A percentile compares a stretch with the other conserved stretches of the same genome.
Evolutionary conservation across 2,329 filamentous ascomycete species (phyloP).

Genomic region (Penicillium sp.): DNA sequence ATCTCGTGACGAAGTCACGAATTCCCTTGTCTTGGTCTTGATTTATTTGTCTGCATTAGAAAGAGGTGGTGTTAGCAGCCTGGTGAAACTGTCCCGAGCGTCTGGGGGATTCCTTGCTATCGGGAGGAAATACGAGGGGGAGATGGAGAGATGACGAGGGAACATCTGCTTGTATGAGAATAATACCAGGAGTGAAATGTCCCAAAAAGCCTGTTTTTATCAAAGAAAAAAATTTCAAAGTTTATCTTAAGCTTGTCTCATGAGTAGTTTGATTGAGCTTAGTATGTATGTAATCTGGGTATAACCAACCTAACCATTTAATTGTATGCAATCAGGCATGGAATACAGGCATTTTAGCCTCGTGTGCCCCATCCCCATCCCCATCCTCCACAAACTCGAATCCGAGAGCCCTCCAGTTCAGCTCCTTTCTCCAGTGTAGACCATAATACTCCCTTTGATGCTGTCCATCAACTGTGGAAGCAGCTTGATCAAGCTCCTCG

Average conservation of each 20-base stretch:
- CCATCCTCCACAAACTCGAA: constrained; percentile 46
- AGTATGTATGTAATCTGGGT: neutral
- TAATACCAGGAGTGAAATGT: constrained; percentile 11
- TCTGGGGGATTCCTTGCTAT: neutral
- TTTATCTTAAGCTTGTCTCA: constrained; percentile 4
- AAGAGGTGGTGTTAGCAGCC: constrained; percentile 12
- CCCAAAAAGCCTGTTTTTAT: constrained; percentile 26
- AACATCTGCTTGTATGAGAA: neutral
- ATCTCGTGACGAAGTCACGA: constrained; percentile 25
- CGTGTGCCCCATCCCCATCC: neutral
- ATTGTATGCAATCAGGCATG: constrained; percentile 2
- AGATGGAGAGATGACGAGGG: neutral
- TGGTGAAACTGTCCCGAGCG: neutral
- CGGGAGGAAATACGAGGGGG: neutral
- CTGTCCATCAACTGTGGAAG: neutral
- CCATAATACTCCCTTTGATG: constrained; percentile 49
- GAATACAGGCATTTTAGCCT: neutral
- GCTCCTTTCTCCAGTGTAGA: constrained; percentile 61
- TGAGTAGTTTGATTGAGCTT: neutral
- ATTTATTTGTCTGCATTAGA: constrained; percentile 11
- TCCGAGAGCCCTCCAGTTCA: constrained; percentile 51
- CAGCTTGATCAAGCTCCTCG: constrained; percentile 10
- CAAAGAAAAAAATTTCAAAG: constrained; percentile 28
- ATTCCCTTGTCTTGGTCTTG: constrained; percentile 24
- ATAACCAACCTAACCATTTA: neutral